Percentiles rank a stretch among this genome's conserved stretches.
phyloP scores from a whole-genome alignment of 139 green algal species.

The Ulvella scutata region DNA sequence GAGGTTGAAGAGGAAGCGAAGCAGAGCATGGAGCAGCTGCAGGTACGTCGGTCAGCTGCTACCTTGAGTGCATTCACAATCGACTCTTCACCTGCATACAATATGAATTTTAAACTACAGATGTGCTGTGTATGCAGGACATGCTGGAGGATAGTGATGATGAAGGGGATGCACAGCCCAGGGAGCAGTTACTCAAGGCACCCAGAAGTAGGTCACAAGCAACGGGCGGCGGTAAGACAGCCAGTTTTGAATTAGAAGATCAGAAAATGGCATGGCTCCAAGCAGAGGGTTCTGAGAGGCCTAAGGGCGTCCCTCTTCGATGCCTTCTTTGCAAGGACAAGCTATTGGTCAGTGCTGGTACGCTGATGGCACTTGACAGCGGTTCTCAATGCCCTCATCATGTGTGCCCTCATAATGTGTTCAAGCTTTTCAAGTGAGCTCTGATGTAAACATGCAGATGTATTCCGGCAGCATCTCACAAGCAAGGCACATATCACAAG shows the following conservation, averaged over 20 bases:
- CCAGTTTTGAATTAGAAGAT: neutral
- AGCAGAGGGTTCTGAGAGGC: neutral
- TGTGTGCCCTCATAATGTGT: neutral
- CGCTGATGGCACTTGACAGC: neutral
- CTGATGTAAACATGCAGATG: neutral
- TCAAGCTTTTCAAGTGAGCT: neutral
- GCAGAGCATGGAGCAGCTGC: no score
- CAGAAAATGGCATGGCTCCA: neutral
- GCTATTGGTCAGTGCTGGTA: neutral
- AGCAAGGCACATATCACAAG: neutral
- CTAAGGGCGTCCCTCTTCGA: neutral
- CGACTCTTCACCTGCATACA: neutral
- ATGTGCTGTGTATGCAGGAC: neutral
- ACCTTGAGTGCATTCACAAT: no score
- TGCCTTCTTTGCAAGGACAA: neutral
- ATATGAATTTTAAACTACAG: neutral
- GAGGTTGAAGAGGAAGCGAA: no score
- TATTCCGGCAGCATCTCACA: neutral
- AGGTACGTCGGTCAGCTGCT: no score
- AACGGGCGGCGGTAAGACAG: neutral
- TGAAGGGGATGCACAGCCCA: neutral
- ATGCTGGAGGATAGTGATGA: neutral
- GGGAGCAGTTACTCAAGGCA: neutral
- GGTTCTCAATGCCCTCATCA: neutral
- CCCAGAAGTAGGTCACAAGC: neutral